phyloP scores from a whole-genome alignment of 495 filamentous ascomycete species.

The Podospora conica region DNA sequence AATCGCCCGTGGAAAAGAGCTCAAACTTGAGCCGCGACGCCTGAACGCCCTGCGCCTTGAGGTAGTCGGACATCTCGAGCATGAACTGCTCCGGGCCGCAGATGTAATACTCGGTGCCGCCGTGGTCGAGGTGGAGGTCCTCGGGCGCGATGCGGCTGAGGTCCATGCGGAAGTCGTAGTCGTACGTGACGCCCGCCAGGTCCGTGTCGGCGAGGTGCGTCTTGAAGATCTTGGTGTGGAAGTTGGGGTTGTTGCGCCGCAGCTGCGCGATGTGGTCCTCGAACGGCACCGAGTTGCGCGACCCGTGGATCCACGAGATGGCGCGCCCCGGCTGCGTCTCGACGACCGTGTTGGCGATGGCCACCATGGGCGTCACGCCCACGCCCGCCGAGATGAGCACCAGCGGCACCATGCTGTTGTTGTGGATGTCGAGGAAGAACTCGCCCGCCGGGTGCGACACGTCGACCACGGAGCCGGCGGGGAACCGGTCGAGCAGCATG shows the following conservation, averaged over 20 bases:
- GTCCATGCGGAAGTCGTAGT: conserved; percentile 50
- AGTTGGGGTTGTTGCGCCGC: conserved; percentile 26
- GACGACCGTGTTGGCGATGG: conserved; percentile 57
- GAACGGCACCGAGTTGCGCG: conserved; percentile 48
- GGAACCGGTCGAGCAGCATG: conserved; percentile 55
- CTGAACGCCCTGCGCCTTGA: conserved; percentile 47
- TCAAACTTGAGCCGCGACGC: conserved; percentile 56
- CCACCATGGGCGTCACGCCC: conserved; percentile 60
- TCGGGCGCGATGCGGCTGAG: conserved; percentile 45
- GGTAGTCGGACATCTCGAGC: conserved; percentile 45
- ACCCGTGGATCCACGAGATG: conserved; percentile 59
- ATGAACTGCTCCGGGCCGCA: conserved; percentile 68
- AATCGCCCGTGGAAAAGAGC: conserved; percentile 58
- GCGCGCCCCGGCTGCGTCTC: conserved; percentile 37
- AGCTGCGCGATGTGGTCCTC: conserved; percentile 44
- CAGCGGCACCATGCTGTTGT: conserved; percentile 39
- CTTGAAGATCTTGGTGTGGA: conserved; percentile 39
- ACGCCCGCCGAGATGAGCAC: conserved; percentile 67
- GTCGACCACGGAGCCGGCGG: conserved; percentile 53
- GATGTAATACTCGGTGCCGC: conserved; percentile 56
- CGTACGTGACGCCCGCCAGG: conserved; percentile 49
- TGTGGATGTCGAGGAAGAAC: conserved; percentile 54
- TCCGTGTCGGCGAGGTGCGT: conserved; percentile 38
- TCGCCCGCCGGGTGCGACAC: conserved; percentile 65
- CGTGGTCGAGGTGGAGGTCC: conserved; percentile 48